phyloP scores from a whole-genome alignment of 164 flowering plant species.

The Magnolia sinica region DNA sequence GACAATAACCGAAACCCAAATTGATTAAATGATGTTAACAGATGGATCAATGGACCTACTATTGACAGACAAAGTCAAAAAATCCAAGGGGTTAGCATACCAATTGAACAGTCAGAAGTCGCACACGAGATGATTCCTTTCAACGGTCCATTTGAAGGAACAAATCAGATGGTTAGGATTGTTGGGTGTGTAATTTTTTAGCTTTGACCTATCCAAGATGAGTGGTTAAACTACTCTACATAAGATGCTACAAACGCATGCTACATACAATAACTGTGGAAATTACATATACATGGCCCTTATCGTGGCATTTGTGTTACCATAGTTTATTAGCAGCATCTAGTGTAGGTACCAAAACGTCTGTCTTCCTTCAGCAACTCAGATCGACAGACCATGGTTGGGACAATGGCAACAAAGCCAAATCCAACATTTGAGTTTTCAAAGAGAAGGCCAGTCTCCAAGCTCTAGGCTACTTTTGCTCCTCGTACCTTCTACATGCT shows the following conservation, averaged over 20 bases:
- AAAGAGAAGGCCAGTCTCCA: background rate
- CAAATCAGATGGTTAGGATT: background rate
- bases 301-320: background rate
- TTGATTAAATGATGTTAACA: too few species aligned
- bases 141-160: background rate
- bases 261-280: background rate
- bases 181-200: background rate
- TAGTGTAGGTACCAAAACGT: background rate
- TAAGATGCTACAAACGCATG: background rate
- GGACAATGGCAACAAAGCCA: background rate
- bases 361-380: background rate
- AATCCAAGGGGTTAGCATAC: too few species aligned
- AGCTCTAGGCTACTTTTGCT: background rate
- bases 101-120: background rate
- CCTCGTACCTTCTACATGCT: conserved; percentile 51
- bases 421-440: background rate
- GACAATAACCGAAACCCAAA: too few species aligned
- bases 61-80: too few species aligned
- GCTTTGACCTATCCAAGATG: background rate
- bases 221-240: background rate
- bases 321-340: background rate
- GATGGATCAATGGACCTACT: too few species aligned
- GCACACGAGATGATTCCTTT: background rate
- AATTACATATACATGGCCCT: background rate
- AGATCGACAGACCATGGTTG: background rate